phyloP scores from a whole-genome alignment of 2,329 filamentous ascomycete species.

The Penicillium sp. region DNA sequence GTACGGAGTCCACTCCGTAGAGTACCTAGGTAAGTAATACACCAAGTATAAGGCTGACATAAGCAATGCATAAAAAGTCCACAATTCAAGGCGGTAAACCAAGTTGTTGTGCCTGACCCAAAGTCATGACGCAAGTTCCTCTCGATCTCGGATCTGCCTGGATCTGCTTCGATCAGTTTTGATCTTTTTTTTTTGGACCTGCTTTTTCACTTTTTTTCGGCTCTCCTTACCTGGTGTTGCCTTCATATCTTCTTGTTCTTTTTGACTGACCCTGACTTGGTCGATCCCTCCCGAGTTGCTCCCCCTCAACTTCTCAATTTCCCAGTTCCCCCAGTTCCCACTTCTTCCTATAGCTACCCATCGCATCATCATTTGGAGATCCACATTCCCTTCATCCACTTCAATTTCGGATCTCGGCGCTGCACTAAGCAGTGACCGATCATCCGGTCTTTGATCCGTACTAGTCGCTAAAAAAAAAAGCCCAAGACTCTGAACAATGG shows the following conservation, averaged over 20 bases:
- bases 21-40: no score
- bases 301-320: conserved; percentile 4
- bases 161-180: conserved; percentile 1
- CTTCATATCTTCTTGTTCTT: conserved; percentile 7
- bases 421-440: conserved; percentile 27
- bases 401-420: conserved; percentile 23
- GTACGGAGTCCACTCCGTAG: no score
- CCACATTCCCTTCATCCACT: conserved; percentile 16
- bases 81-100: not conserved
- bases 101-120: conserved; percentile 14
- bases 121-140: conserved; percentile 29
- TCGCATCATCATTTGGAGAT: conserved; percentile 7
- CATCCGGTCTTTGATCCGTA: conserved; percentile 9
- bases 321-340: not conserved
- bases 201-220: not conserved
- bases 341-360: not conserved
- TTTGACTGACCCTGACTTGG: not conserved
- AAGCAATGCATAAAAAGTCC: not conserved
- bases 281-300: conserved; percentile 4
- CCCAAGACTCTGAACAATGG: conserved; percentile 24
- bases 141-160: conserved; percentile 13
- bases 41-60: no score
- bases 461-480: not conserved
- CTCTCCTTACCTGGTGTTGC: not conserved
- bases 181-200: conserved; percentile 1